phyloP scores from a whole-genome alignment of 2,329 filamentous ascomycete genomes.

The Elsinoe fawcettii region DNA sequence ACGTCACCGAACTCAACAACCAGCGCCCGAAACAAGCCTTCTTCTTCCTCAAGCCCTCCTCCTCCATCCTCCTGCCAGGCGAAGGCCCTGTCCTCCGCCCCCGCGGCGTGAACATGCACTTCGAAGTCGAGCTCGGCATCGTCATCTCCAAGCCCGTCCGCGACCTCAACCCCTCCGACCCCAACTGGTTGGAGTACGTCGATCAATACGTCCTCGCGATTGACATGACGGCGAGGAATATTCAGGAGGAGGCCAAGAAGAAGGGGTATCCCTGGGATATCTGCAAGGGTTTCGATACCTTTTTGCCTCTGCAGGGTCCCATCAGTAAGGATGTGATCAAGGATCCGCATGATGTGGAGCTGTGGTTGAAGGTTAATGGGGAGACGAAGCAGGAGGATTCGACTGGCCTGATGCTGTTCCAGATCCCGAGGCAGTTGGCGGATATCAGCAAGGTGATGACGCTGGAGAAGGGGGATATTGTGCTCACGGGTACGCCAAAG shows the following conservation, averaged over 20 bases:
- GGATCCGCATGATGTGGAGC: constrained; percentile 79
- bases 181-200: constrained; percentile 73
- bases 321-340: constrained; percentile 74
- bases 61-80: constrained; percentile 71
- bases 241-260: constrained; percentile 93
- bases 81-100: constrained; percentile 76
- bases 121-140: constrained; percentile 88
- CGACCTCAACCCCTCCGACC: constrained; percentile 68
- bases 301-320: constrained; percentile 74
- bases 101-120: constrained; percentile 77
- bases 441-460: constrained; percentile 96
- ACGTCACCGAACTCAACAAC: constrained; percentile 87
- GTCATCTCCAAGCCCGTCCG: constrained; percentile 75
- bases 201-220: constrained; percentile 84
- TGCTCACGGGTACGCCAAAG: constrained; percentile 95
- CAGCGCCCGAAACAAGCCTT: constrained; percentile 86
- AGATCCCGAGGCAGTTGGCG: constrained; percentile 75
- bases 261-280: constrained; percentile 95
- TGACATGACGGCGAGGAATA: constrained; percentile 94
- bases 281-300: constrained; percentile 96
- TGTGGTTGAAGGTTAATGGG: constrained; percentile 79
- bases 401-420: constrained; percentile 90
- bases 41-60: constrained; percentile 95
- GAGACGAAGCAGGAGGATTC: constrained; percentile 73
- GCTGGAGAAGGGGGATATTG: constrained; percentile 80